Percentiles rank a stretch among this genome's conserved stretches.
These are phyloP conservation scores for Globisporangium yorkense DNA, from an alignment of 352 stramenopile species.

Conservation along the genomic window DNA sequence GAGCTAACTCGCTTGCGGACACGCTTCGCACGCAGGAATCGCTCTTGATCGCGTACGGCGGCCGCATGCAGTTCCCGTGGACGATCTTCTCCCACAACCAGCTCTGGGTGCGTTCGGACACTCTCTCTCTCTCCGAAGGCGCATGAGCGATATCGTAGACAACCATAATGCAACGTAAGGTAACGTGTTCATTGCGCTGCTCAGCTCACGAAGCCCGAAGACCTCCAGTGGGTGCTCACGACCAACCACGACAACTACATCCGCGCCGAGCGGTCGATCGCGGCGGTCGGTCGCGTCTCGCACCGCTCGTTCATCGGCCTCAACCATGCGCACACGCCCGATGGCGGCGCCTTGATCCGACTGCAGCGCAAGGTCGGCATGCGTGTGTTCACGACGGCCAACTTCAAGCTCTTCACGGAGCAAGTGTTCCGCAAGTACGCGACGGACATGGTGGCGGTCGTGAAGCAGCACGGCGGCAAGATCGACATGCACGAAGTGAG, in stretches of 20 bases:
- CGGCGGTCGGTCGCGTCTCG: neutral
- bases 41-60: neutral
- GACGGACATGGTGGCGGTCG: slow-evolving; percentile 13
- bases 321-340: neutral
- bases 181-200: too few species aligned
- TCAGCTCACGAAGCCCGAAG: neutral
- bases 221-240: neutral
- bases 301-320: neutral
- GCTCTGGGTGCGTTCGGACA: neutral
- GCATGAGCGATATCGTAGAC: too few species aligned
- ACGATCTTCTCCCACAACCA: neutral
- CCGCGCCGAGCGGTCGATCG: neutral
- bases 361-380: slow-evolving; percentile 75
- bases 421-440: slow-evolving; percentile 41
- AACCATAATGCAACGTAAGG: too few species aligned
- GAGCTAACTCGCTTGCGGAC: too few species aligned
- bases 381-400: slow-evolving; percentile 77
- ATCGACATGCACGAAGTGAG: neutral
- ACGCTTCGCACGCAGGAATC: neutral
- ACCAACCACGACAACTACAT: neutral
- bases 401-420: slow-evolving; percentile 41
- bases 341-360: neutral
- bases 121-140: too few species aligned
- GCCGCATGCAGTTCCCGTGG: neutral
- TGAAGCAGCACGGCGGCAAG: neutral